Evolutionary conservation across 106 monocot species (phyloP), one percentile per base, ranked within the genome.

Genomic region (Apostasia ramifera): DNA sequence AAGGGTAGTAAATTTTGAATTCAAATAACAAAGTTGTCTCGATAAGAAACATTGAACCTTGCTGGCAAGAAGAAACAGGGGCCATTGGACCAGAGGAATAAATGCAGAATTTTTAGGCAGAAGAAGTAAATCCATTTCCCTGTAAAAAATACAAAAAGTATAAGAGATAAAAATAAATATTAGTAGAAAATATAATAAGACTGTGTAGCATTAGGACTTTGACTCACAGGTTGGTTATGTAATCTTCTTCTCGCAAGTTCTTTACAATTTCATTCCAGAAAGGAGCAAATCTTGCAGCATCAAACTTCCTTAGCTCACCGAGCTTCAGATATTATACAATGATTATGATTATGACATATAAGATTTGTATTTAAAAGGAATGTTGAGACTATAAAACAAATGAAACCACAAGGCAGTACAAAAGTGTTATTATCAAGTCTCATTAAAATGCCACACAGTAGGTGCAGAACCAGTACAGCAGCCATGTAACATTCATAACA

Each of bases 191-290:
- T 8, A 56, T 42, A 69, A 72, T 47, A 47, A 55, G 43, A 5
- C 2, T 59, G 1, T 2, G 1, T 6, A 12, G 13, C 8, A 42
- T 54, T 10, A 78, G 9, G 41, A 40, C 1, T 11, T n/a, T 14
- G 43, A 60, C 95, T 84, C 79, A 95, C 95, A 77, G 56, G 70
- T 88, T 88, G 60, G 75, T 79, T 72, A 95, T 86, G 40, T 91
- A 95, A 80, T 95, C 95, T 76, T 95, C 95, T 42, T 86, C 83
- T 44, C 95, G 78, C 74, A 95, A 77, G 78, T 82, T 91, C 63
- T 71, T 84, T 53, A 95, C 76, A 66, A 91, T 91, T 80, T 95
- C 85, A 75, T 95, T 91, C 95, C 95, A 95, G 63, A 95, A 95
- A 2, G 95, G 91, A 69, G 95, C 79, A 89, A 95, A 95, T 47